These are phyloP conservation scores for Chlamydomonas reinhardtii DNA, from an alignment of 163 green algal genomes.

Conservation along the genomic window DNA sequence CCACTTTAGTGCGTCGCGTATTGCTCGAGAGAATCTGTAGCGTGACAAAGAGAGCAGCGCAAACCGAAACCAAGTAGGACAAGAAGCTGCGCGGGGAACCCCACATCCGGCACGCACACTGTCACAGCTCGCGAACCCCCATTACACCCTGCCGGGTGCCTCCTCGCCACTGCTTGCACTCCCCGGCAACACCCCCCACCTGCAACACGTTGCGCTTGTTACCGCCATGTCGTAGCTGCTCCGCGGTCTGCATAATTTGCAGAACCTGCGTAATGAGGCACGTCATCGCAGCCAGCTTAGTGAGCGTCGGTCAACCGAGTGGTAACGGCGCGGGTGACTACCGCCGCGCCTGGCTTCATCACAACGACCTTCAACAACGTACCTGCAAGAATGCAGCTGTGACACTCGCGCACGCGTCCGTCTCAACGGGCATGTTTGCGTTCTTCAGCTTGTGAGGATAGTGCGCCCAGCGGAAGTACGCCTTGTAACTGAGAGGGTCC, in stretches of 20 bases:
- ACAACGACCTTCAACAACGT: too few relatives aligned
- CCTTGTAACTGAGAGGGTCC: slow-evolving; percentile 86
- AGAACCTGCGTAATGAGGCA: slow-evolving; percentile 81
- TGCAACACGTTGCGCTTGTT: slow-evolving; percentile 85
- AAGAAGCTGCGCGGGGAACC: too few relatives aligned
- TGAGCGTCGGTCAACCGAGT: too few relatives aligned
- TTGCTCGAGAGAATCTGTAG: slow-evolving; percentile 89
- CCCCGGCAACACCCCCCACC: slow-evolving; percentile 28
- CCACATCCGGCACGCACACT: too few relatives aligned
- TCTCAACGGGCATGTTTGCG: slow-evolving; percentile 76
- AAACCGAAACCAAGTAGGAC: too few relatives aligned
- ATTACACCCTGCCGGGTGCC: too few relatives aligned
- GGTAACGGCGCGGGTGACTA: too few relatives aligned
- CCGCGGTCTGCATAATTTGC: slow-evolving; percentile 82
- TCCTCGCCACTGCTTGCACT: too few relatives aligned
- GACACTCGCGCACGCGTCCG: slow-evolving; percentile 91
- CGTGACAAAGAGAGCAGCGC: background rate
- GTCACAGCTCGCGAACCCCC: too few relatives aligned
- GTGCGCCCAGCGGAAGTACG: slow-evolving; percentile 94
- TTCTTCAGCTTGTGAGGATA: slow-evolving; percentile 75
- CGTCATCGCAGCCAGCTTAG: too few relatives aligned
- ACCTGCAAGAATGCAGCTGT: slow-evolving; percentile 95
- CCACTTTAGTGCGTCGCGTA: slow-evolving; percentile 95
- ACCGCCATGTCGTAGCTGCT: slow-evolving; percentile 63
- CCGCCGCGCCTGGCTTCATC: too few relatives aligned